Base-by-base conservation (phyloP, 108 stramenopile genomes). In the Pseudonitzschia multistriata region DNA sequence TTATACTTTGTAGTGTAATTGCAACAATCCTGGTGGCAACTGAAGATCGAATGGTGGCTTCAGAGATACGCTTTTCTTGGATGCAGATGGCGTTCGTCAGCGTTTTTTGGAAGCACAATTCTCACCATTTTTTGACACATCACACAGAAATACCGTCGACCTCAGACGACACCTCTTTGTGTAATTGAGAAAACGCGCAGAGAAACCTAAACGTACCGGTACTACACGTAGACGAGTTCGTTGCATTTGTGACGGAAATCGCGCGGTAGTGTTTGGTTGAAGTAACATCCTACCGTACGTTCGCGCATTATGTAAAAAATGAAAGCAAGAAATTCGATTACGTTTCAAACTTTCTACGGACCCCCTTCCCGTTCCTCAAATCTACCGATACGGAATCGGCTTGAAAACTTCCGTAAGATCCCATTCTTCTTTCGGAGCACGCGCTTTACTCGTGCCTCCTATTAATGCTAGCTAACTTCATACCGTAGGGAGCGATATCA, bases 1-100 rank as follows among this genome's bases (percentile, higher is more conserved):
- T 45, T 45, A 10, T 45, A 17, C 2, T 45, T 8, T 17, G 42
- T 1, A 45, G 2, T 4, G 3, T 8, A 6, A 1, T 45, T 17
- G 42, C 42, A 45, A 45, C 11, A 45, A 45, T 37, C n/a, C n/a
- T n/a, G n/a, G n/a, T n/a, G n/a, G n/a, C n/a, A 37, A 1, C 42
- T 13, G 8, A 3, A 45, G 42, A 13, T 45, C 1, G 2, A 17
- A 45, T 10, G 13, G 42, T 45, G 17, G 15, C 17, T 45, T 45
- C 42, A 45, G 42, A n/a, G n/a, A 45, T 45, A 45, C 15, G 42
- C 13, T 45, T 45, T 45, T 45, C 42, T 45, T 52, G 50, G 50
- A 52, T 52, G 50, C 50, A 52, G 50, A 52, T 45, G 42, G 42
- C 50, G 50, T 52, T 52, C 50, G 50, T 52, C 50, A 52, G 50